Conservation (phyloP, 2,329 filamentous ascomycete species). For the Neofusicoccum kwambonambiense region DNA sequence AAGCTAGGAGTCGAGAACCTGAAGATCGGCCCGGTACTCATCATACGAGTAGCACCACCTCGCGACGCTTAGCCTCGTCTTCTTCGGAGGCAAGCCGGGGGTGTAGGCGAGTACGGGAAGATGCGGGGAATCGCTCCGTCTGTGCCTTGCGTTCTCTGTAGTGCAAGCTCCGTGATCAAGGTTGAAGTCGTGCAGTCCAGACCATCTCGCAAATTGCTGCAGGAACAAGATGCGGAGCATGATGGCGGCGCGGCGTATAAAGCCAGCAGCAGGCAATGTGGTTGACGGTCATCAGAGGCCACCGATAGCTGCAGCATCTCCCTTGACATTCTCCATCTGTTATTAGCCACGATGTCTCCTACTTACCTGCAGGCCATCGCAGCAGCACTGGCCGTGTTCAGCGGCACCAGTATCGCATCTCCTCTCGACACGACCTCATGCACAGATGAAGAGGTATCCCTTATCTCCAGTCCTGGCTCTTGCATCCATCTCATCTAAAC, state of each 20-base stretch:
- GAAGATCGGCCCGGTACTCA: not conserved
- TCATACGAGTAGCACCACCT: not conserved
- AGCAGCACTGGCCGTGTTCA: not conserved
- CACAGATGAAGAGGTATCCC: too few relatives aligned
- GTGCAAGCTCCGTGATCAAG: not conserved
- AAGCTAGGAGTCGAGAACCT: not conserved
- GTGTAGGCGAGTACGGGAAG: not conserved
- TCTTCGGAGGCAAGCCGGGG: not conserved
- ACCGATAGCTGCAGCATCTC: not conserved
- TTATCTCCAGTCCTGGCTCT: too few relatives aligned
- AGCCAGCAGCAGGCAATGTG: not conserved
- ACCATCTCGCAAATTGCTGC: not conserved
- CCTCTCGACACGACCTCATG: not conserved
- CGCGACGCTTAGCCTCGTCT: not conserved
- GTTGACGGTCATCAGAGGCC: not conserved
- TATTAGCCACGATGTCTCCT: not conserved
- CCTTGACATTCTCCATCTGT: not conserved
- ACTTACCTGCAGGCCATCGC: not conserved
- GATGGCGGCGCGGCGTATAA: not conserved
- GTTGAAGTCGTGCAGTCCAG: not conserved
- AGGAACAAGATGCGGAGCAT: not conserved
- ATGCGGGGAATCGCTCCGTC: too few relatives aligned
- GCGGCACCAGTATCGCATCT: not conserved
- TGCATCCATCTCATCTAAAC: too few relatives aligned
- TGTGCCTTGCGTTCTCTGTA: not conserved